Conservation (phyloP, 495 filamentous ascomycete genomes). For the Penicillium longicatenatum region DNA sequence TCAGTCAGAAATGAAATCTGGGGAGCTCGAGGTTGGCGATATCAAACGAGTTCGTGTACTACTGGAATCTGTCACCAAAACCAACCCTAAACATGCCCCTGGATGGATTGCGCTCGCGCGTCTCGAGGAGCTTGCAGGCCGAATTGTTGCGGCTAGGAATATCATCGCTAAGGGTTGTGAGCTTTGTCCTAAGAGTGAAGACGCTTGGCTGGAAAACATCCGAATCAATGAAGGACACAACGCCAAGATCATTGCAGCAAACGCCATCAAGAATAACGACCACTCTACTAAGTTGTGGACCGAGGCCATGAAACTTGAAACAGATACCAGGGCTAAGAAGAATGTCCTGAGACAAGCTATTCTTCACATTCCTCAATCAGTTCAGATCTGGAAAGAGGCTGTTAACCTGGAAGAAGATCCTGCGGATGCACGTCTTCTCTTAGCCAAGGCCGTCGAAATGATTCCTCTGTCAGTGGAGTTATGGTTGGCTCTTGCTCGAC, state of each 20-base stretch:
- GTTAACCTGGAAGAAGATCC: slow-evolving; percentile 92
- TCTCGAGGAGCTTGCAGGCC: slow-evolving; percentile 89
- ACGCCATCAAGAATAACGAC: slow-evolving; percentile 87
- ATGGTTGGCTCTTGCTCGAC: slow-evolving; percentile 88
- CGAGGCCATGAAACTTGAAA: slow-evolving; percentile 91
- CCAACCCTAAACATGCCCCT: slow-evolving; percentile 92
- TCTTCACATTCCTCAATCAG: slow-evolving; percentile 86
- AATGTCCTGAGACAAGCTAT: slow-evolving; percentile 86
- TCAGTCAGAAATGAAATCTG: slow-evolving; percentile 73
- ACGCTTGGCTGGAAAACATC: slow-evolving; percentile 94
- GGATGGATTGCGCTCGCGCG: slow-evolving; percentile 96
- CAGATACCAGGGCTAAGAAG: slow-evolving; percentile 77
- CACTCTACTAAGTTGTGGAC: slow-evolving; percentile 90
- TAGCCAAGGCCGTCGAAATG: slow-evolving; percentile 91
- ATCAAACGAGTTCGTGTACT: slow-evolving; percentile 94
- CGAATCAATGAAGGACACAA: slow-evolving; percentile 89
- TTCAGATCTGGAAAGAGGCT: slow-evolving; percentile 95
- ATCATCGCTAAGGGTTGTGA: slow-evolving; percentile 84
- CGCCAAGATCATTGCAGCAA: slow-evolving; percentile 92
- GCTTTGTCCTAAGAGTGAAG: slow-evolving; percentile 90
- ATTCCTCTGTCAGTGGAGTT: slow-evolving; percentile 91
- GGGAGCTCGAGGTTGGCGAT: slow-evolving; percentile 84
- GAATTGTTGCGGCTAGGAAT: slow-evolving; percentile 80
- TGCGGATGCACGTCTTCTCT: slow-evolving; percentile 78
- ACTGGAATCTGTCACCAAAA: slow-evolving; percentile 91